phyloP scores from a whole-genome alignment of 257 asterid species.

The Catharanthus roseus region DNA sequence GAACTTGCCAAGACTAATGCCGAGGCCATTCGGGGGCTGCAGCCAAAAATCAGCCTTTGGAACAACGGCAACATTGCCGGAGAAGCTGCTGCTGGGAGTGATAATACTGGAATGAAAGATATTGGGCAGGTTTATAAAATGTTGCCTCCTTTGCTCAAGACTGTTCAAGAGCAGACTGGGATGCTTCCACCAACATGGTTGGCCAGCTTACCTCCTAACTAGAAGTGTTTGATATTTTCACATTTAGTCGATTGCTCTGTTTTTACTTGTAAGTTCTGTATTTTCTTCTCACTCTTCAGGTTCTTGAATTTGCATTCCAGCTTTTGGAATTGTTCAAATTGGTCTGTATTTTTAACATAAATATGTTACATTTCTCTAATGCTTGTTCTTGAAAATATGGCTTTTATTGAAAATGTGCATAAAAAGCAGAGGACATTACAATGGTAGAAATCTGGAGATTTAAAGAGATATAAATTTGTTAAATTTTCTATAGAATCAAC shows the following conservation, averaged over 20 bases:
- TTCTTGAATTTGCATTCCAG: neutral
- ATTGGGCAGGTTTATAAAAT: constrained; percentile 8
- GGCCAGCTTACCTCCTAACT: constrained; percentile 2
- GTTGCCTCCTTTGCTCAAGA: constrained; percentile 5
- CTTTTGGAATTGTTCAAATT: too few relatives aligned
- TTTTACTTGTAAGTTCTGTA: too few relatives aligned
- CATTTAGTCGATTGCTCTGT: neutral
- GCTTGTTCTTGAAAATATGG: too few relatives aligned
- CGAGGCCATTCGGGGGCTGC: constrained; percentile 6
- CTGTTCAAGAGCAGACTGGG: constrained; percentile 10
- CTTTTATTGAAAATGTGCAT: too few relatives aligned
- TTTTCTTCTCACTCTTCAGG: too few relatives aligned
- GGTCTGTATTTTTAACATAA: too few relatives aligned
- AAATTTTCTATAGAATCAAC: too few relatives aligned
- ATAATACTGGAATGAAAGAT: neutral
- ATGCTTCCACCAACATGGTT: constrained; percentile 12
- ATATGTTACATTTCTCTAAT: too few relatives aligned
- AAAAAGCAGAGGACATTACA: too few relatives aligned
- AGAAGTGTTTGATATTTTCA: neutral
- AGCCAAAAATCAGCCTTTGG: constrained; percentile 9
- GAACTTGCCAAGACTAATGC: constrained; percentile 10
- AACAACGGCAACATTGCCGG: neutral
- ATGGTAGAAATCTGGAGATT: too few relatives aligned
- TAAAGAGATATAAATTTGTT: too few relatives aligned
- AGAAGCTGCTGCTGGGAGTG: neutral